Base-by-base conservation (phyloP, 768 basidiomycete genomes). In the Myochromella boudieri region DNA sequence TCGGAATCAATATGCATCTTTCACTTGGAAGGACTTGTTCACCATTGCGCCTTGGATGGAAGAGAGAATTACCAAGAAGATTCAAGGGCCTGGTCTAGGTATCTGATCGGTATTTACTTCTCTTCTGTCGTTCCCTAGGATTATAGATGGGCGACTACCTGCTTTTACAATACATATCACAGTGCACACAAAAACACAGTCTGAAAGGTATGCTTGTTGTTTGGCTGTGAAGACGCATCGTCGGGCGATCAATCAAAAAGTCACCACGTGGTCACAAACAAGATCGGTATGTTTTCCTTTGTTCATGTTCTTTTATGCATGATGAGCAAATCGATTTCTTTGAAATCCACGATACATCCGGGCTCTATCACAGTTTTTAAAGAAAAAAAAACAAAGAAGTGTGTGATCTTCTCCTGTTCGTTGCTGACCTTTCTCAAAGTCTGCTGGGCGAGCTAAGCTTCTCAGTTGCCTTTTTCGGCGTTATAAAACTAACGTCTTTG, bases 21-120 rank as follows among this genome's bases (percentile, higher is more conserved):
- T 91, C 49, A 76, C 74, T 0, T 85, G 81, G 81, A 67, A 68
- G 15, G 90, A 91, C 60, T 65, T 92, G 29, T 72, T 74, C 60
- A 74, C 80, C 25, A 79, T 91, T 47, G 85, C 89, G 29, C 90
- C 87, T 3, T 91, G 90, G 90, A 77, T 91, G 69, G 76, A 83
- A 47, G 78, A 82, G 43, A 70, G 69, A 45, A 74, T 88, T 46
- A 76, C 81, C 24, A 82, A 72, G 58, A 77, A 71, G 57, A 82
- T 91, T 50, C 73, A 81, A 47, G 90, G 89, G 1, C 74, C 78
- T 40, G 86, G 88, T n/a, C 68, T 91, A 31, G 87, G 88, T 26
- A 74, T 78, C 43, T 74, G 58, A 68, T 18, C 18, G 34, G 9
- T 41, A 33, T 15, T 24, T 21, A 26, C 10, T n/a, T 33, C 31